Percentiles rank a stretch among this genome's conserved stretches.
These are phyloP conservation scores for Xylariaceae sp. DNA, from an alignment of 2,329 filamentous ascomycete genomes.

Conservation along the genomic window DNA sequence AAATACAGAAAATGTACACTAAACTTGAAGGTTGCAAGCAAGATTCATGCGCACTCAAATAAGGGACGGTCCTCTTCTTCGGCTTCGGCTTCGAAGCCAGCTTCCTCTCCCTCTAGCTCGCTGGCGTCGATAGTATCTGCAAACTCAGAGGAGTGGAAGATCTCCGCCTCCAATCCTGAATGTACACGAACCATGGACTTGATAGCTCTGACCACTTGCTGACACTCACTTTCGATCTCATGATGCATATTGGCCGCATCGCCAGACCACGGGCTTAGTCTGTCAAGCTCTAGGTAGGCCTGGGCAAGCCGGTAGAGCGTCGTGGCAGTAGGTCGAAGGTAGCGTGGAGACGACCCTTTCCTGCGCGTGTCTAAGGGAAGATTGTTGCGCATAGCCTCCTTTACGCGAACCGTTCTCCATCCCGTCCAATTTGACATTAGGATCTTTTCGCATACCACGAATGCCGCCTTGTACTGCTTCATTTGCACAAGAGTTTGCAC, in stretches of 20 bases:
- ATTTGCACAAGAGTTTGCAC: slow-evolving; percentile 71
- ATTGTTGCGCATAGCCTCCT: slow-evolving; percentile 35
- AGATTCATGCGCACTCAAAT: neutral
- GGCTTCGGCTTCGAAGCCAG: neutral
- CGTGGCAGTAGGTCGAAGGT: slow-evolving; percentile 50
- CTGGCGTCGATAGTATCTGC: slow-evolving; percentile 13
- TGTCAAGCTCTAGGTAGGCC: slow-evolving; percentile 58
- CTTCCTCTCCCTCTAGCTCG: neutral
- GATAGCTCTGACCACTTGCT: slow-evolving; percentile 38
- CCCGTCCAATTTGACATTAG: slow-evolving; percentile 83
- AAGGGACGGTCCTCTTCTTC: neutral
- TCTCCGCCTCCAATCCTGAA: slow-evolving; percentile 36
- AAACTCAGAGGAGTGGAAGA: slow-evolving; percentile 32
- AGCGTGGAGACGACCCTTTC: slow-evolving; percentile 46
- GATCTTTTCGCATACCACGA: slow-evolving; percentile 73
- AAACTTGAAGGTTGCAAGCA: neutral
- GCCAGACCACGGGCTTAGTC: slow-evolving; percentile 56
- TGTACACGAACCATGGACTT: slow-evolving; percentile 41
- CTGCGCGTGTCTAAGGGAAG: slow-evolving; percentile 50
- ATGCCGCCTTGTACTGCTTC: slow-evolving; percentile 69
- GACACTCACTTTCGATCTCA: slow-evolving; percentile 49
- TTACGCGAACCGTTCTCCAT: slow-evolving; percentile 58
- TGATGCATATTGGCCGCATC: slow-evolving; percentile 50
- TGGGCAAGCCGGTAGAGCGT: slow-evolving; percentile 58
- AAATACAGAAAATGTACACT: slow-evolving; percentile 7